Conservation (phyloP, 805 yeast genomes). For the Huiozyma naganishii region DNA sequence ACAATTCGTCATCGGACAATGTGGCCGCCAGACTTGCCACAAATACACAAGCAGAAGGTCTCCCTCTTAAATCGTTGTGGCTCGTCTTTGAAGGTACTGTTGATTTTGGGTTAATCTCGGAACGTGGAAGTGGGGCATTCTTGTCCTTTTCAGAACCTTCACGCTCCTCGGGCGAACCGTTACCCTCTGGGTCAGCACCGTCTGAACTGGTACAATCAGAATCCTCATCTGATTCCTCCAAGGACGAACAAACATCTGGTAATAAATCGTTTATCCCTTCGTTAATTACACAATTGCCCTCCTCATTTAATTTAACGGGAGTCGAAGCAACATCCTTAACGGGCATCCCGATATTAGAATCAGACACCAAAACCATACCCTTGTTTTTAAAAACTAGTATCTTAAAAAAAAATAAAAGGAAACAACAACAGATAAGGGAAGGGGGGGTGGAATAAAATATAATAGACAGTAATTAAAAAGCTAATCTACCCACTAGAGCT, state of each 20-base stretch:
- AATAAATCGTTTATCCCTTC: slow-evolving; percentile 13
- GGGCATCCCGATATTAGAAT: no score
- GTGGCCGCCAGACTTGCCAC: slow-evolving; percentile 71
- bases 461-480: no score
- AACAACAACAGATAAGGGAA: no score
- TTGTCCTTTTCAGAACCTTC: no score
- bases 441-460: no score
- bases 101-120: neutral
- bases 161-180: neutral
- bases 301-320: neutral
- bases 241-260: slow-evolving; percentile 18
- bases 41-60: slow-evolving; percentile 81
- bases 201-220: slow-evolving; percentile 4
- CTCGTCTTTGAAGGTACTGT: neutral
- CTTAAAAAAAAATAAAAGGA: no score
- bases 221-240: slow-evolving; percentile 10
- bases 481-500: no score
- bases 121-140: neutral
- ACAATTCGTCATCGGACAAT: slow-evolving; percentile 56
- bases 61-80: slow-evolving; percentile 32
- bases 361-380: no score
- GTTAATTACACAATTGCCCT: slow-evolving; percentile 3
- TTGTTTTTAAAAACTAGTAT: no score
- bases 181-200: neutral
- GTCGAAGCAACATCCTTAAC: no score